Percentiles rank a stretch among this genome's conserved stretches.
These are phyloP conservation scores for Urtica urens DNA, from an alignment of 306 rosid genomes.

Conservation along the genomic window DNA sequence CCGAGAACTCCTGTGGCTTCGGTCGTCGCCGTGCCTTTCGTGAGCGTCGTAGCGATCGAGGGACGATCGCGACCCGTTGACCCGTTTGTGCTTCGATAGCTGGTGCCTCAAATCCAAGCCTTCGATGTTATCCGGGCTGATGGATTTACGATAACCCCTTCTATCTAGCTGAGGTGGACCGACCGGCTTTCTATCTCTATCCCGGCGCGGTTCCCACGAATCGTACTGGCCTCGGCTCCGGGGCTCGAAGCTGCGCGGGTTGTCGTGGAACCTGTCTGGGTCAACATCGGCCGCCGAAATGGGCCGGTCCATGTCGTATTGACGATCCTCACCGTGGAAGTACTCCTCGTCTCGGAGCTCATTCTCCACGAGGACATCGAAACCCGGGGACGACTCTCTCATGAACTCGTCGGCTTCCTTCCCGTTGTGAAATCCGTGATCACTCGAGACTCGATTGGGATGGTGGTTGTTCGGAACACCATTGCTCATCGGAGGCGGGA, in stretches of 20 bases:
- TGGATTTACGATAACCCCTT: constrained; percentile 48
- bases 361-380: constrained; percentile 97
- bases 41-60: constrained; percentile 43
- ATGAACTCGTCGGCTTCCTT: constrained; percentile 77
- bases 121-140: constrained; percentile 58
- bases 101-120: constrained; percentile 63
- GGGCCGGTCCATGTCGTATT: constrained; percentile 51
- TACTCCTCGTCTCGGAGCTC: constrained; percentile 75
- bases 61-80: constrained; percentile 71
- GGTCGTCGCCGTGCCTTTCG: constrained; percentile 44
- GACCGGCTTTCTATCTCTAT: constrained; percentile 33
- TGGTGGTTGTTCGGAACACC: constrained; percentile 31
- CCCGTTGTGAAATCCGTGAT: constrained; percentile 63
- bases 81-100: constrained; percentile 71
- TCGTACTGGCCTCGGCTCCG: constrained; percentile 54
- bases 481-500: constrained; percentile 27
- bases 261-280: constrained; percentile 43
- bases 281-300: constrained; percentile 53
- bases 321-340: constrained; percentile 64
- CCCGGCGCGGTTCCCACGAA: constrained; percentile 64
- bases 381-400: constrained; percentile 96
- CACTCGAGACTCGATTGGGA: constrained; percentile 42
- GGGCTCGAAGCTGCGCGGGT: constrained; percentile 40
- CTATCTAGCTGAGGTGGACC: constrained; percentile 50
- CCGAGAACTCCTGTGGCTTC: constrained; percentile 27